phyloP scores from a whole-genome alignment of 306 rosid species.

The Erythrophleum fordii region DNA sequence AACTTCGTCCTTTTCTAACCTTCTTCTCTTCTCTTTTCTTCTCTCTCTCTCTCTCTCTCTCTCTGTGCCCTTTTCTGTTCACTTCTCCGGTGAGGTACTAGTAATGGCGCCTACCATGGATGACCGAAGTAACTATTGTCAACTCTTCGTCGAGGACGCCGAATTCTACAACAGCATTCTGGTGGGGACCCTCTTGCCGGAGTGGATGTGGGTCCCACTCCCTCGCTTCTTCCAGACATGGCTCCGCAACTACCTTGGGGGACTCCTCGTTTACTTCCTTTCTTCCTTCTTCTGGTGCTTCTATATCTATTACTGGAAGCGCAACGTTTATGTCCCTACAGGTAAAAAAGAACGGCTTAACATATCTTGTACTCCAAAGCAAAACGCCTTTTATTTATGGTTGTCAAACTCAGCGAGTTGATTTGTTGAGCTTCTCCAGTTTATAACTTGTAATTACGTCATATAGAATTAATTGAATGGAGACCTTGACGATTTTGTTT shows the following conservation, averaged over 20 bases:
- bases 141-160: constrained; percentile 65
- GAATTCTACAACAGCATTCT: constrained; percentile 72
- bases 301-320: constrained; percentile 72
- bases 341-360: too few relatives aligned
- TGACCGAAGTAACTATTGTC: constrained; percentile 33
- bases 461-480: too few relatives aligned
- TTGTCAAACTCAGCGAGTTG: too few relatives aligned
- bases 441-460: too few relatives aligned
- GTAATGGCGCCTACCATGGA: constrained; percentile 29
- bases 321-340: constrained; percentile 71
- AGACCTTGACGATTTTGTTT: too few relatives aligned
- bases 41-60: not conserved
- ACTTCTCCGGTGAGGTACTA: not conserved
- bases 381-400: too few relatives aligned
- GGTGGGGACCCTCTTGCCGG: constrained; percentile 57
- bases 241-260: constrained; percentile 92
- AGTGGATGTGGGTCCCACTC: constrained; percentile 52
- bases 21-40: not conserved
- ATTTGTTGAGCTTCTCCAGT: too few relatives aligned
- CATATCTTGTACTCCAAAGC: too few relatives aligned
- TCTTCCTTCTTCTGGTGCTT: constrained; percentile 81
- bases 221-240: constrained; percentile 80
- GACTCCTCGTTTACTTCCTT: constrained; percentile 61
- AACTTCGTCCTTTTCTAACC: too few relatives aligned
- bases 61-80: not conserved